Evolutionary conservation across 2,329 filamentous ascomycete genomes (phyloP), one percentile per base, ranked within the genome.

Genomic region (Aspergillus pseudoglaucus): DNA sequence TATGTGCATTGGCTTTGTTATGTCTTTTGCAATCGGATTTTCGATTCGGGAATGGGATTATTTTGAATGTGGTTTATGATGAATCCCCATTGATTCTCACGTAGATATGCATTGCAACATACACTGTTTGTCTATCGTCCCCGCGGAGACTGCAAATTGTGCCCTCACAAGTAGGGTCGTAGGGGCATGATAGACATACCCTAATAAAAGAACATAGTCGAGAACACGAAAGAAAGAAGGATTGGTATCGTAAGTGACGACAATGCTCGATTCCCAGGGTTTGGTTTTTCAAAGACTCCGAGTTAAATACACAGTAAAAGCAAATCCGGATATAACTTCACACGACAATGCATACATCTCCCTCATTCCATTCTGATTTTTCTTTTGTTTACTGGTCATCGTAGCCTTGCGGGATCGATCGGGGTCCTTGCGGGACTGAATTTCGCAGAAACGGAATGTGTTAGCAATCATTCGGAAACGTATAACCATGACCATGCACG

Each of bases 371-470:
- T 51, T 20, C 40, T 23, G 14, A 20, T 20, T 10, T 46, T 32
- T 17, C 4, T 20, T 20, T 20, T n/a, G 15, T 57, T 62, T 64
- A 65, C 49, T 68, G 60, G 59, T 76, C 73, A 55, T 75, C 73
- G 56, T 67, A 76, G 43, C 73, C 73, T 56, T 74, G 52, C 3
- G 72, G 73, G 46, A 69, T 70, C 47, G 67, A 63, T 40, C 73
- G 69, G 53, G 72, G 71, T 30, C 73, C 73, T 50, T 64, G 59
- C 42, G 73, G 73, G 52, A 76, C 73, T 76, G 14, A 12, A 30
- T 4, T 30, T 22, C 17, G 17, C 37, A 17, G 33, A 17, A 20
- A 39, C 15, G 10, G 10, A 18, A 20, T 39, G 17, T 39, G 37
- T 39, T 39, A 39, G 37, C 37, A 35, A 22, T 8, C 9, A 35